phyloP scores from a whole-genome alignment of 2,329 filamentous ascomycete species.

The Cladosporium sp. region DNA sequence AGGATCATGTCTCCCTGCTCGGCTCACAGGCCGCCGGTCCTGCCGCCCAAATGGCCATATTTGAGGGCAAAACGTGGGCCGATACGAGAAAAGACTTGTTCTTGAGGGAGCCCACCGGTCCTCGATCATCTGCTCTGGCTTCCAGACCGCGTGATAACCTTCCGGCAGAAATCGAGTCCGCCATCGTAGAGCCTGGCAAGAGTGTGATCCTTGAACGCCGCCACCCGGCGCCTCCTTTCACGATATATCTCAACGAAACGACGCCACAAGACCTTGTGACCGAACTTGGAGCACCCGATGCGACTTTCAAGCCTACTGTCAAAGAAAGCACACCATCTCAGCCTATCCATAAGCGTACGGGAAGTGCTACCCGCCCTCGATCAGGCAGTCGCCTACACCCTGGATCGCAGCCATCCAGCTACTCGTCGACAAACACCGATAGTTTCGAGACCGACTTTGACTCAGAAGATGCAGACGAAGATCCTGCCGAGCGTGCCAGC shows the following conservation, averaged over 20 bases:
- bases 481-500: conserved; percentile 53
- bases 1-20: conserved; percentile 80
- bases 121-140: conserved; percentile 65
- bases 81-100: conserved; percentile 74
- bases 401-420: conserved; percentile 33
- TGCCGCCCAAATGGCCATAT: conserved; percentile 84
- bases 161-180: conserved; percentile 82
- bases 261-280: conserved; percentile 87
- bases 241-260: conserved; percentile 75
- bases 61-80: conserved; percentile 85
- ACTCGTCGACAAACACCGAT: conserved; percentile 38
- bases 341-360: conserved; percentile 18
- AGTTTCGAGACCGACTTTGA: conserved; percentile 43
- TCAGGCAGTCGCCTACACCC: conserved; percentile 16
- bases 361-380: conserved; percentile 23
- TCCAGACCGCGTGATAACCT: conserved; percentile 70
- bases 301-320: conserved; percentile 60
- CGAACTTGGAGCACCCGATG: conserved; percentile 87
- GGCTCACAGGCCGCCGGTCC: conserved; percentile 71
- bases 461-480: conserved; percentile 48
- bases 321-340: conserved; percentile 16
- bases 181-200: conserved; percentile 66
- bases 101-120: conserved; percentile 66
- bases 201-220: conserved; percentile 76
- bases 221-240: conserved; percentile 60